phyloP scores from a whole-genome alignment of 441 rosid species.

The Populus hybrid region DNA sequence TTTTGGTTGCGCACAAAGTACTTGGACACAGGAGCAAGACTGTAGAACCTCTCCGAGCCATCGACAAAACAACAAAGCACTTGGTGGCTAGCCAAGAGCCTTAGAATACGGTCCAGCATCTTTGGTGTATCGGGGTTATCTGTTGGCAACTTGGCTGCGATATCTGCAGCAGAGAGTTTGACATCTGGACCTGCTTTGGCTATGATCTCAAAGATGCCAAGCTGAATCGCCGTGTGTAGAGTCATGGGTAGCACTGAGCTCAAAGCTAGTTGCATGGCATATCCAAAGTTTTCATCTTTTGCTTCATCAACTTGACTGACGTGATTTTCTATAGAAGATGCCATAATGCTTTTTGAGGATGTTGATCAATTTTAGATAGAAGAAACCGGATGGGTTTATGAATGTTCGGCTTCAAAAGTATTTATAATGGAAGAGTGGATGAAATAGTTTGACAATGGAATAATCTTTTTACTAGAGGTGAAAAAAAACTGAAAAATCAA shows the following conservation, averaged over 20 bases:
- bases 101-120: too few species aligned
- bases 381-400: neutral
- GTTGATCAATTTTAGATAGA: neutral
- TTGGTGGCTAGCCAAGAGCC: too few species aligned
- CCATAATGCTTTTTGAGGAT: neutral
- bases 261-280: slow-evolving; percentile 54
- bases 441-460: too few species aligned
- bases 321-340: neutral
- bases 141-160: slow-evolving; percentile 46
- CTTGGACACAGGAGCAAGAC: too few species aligned
- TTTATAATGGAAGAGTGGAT: too few species aligned
- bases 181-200: slow-evolving; percentile 41
- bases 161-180: slow-evolving; percentile 33
- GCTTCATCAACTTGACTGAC: neutral
- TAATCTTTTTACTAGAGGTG: too few species aligned
- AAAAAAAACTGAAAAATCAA: too few species aligned
- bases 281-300: slow-evolving; percentile 25
- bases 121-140: too few species aligned
- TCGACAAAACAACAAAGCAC: too few species aligned
- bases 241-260: slow-evolving; percentile 60
- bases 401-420: too few species aligned
- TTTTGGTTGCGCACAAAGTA: too few species aligned
- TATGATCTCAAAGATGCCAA: slow-evolving; percentile 59
- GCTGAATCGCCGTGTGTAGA: slow-evolving; percentile 50
- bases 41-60: too few species aligned